phyloP scores from a whole-genome alignment of 352 stramenopile species.

The Pythium monospermum region DNA sequence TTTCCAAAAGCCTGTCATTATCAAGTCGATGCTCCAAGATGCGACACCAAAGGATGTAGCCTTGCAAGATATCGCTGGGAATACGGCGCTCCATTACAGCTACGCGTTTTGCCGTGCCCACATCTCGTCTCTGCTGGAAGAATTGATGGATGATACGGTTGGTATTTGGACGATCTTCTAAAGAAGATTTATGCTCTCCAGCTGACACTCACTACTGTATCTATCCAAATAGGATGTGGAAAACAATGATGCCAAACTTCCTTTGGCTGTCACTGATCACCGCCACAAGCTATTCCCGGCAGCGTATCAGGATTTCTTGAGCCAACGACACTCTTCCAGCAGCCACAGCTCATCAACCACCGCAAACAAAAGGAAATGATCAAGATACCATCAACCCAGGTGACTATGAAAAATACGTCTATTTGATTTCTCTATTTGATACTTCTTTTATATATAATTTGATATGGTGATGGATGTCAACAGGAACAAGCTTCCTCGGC shows the following conservation, averaged over 20 bases:
- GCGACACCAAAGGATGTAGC: slow-evolving; percentile 21
- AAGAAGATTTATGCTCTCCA: not conserved
- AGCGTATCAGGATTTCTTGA: slow-evolving; percentile 19
- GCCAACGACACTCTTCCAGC: too few relatives aligned
- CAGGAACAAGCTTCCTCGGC: too few relatives aligned
- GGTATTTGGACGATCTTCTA: too few relatives aligned
- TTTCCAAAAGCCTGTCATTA: slow-evolving; percentile 13
- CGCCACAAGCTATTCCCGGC: slow-evolving; percentile 39
- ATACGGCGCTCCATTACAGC: slow-evolving; percentile 57
- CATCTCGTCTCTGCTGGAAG: slow-evolving; percentile 17
- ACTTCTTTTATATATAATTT: not conserved
- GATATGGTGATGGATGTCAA: not conserved
- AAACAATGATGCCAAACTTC: slow-evolving; percentile 33
- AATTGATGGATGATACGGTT: slow-evolving; percentile 14
- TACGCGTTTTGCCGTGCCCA: slow-evolving; percentile 48
- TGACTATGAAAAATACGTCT: not conserved
- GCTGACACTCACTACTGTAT: not conserved
- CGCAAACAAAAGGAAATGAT: too few relatives aligned
- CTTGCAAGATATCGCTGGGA: slow-evolving; percentile 33
- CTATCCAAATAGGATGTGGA: slow-evolving; percentile 24
- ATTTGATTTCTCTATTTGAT: slow-evolving; percentile 2
- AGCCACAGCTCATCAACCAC: too few relatives aligned
- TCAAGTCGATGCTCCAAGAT: slow-evolving; percentile 35
- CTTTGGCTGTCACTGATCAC: slow-evolving; percentile 40
- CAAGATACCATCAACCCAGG: too few relatives aligned